Conservation (phyloP, 306 rosid genomes). For the Dryas alaskensis region DNA sequence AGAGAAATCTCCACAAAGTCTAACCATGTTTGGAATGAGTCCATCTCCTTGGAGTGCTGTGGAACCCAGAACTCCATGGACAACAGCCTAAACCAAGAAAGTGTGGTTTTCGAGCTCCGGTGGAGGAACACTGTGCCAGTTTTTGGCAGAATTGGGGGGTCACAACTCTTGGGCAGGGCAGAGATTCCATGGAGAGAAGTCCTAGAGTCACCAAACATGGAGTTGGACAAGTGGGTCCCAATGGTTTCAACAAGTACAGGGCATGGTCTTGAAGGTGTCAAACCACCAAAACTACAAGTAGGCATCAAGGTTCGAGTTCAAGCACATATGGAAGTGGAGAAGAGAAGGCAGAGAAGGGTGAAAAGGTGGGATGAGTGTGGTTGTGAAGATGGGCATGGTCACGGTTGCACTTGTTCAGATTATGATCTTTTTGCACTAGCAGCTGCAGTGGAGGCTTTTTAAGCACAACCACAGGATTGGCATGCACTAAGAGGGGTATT, state of each 20-base stretch:
- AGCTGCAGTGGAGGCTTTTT: conserved; percentile 55
- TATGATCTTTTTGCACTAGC: conserved; percentile 56
- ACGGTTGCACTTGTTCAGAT: conserved; percentile 40
- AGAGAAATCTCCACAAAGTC: conserved; percentile 40
- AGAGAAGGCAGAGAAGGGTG: conserved; percentile 18
- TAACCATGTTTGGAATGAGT: conserved; percentile 58
- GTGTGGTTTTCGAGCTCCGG: conserved; percentile 64
- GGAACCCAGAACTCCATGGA: conserved; percentile 48
- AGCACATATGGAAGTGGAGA: conserved; percentile 20
- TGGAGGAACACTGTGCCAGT: conserved; percentile 40
- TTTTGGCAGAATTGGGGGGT: conserved; percentile 44
- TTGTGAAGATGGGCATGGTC: conserved; percentile 50
- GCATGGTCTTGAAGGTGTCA: conserved; percentile 12
- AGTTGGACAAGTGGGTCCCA: conserved; percentile 57
- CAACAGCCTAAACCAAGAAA: conserved; percentile 45
- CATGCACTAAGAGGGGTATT: too few species aligned
- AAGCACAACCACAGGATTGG: not conserved
- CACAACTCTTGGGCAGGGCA: conserved; percentile 58
- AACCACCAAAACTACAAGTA: conserved; percentile 45
- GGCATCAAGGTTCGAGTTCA: conserved; percentile 39
- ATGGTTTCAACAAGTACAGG: conserved; percentile 30
- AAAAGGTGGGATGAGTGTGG: conserved; percentile 53
- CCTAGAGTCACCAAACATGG: conserved; percentile 63
- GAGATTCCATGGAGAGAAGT: conserved; percentile 63
- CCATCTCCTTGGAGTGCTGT: conserved; percentile 62